Base-by-base conservation (phyloP, 805 yeast species). In the Hanseniaspora vineae region DNA sequence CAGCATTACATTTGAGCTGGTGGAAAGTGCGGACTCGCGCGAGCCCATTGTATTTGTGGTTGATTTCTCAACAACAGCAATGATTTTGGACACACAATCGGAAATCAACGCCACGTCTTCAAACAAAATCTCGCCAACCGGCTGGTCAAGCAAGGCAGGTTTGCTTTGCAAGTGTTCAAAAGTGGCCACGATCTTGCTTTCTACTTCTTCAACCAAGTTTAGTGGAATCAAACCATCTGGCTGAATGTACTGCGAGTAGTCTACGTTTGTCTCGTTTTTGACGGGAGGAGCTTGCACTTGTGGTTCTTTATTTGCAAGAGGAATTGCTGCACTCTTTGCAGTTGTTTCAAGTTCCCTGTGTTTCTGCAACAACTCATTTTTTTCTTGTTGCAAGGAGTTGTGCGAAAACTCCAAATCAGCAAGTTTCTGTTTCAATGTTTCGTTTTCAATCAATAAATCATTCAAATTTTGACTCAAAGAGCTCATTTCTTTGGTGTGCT, bases 331-430 rank as follows among this genome's bases (percentile, higher is more conserved):
- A 15, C 23, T 11, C 6, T 33, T 13, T 33, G 11, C 15, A 13
- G 14, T 4, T 6, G 37, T 33, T 33, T 5, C 6, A 13, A 6
- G 37, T 10, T 33, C 37, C 37, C 12, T 33, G 6, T 4, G 5
- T 6, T 33, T 13, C 9, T 33, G 15, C 37, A 33, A 23, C 29
- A 23, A 23, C 8, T 23, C 6, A 4, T 4, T 23, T 23, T 23
- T 23, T 23, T 23, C 29, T 23, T 23, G 29, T 23, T 23, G 29
- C 29, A 23, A 23, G 8, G 52, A 45, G 11, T 35, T 40, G 29
- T 40, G 49, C 46, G 76, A 69, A n/a, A 71, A 62, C 13, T 72
- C 71, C 77, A 84, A 73, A 48, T 66, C 68, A 4, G 66, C 58
- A 10, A 72, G 51, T 46, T 65, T 62, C 42, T 61, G 66, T 49